Percentiles rank a stretch among this genome's conserved stretches.
phyloP scores from a whole-genome alignment of 768 basidiomycete species.

The Tephrocybe sp. region DNA sequence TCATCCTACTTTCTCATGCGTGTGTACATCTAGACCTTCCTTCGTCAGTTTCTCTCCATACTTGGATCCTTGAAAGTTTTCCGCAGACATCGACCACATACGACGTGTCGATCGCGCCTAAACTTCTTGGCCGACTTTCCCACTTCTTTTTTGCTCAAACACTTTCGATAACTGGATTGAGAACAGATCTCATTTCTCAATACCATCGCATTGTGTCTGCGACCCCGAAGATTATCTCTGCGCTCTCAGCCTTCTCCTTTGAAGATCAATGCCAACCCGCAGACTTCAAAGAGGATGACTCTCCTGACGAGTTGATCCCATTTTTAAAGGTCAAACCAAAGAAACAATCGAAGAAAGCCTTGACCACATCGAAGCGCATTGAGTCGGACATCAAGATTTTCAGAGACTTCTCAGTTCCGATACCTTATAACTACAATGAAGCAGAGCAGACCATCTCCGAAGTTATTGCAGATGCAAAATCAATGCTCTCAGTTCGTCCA shows the following conservation, averaged over 20 bases:
- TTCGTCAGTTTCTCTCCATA: constrained; percentile 14
- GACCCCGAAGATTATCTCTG: no score
- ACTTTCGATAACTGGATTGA: not conserved
- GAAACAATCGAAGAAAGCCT: no score
- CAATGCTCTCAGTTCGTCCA: constrained; percentile 18
- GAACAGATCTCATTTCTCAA: not conserved
- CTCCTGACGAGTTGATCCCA: no score
- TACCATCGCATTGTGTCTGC: constrained; percentile 16
- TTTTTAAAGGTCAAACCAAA: no score
- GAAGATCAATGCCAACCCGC: no score
- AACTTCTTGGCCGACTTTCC: constrained; percentile 9
- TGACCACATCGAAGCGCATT: no score
- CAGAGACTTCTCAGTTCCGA: no score
- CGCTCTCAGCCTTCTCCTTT: no score
- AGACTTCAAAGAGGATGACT: no score
- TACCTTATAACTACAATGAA: no score
- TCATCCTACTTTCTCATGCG: constrained; percentile 10
- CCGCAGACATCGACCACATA: constrained; percentile 19
- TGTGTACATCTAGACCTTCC: constrained; percentile 15
- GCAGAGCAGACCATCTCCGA: no score
- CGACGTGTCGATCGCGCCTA: constrained; percentile 11
- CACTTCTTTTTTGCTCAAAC: constrained; percentile 6
- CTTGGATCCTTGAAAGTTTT: constrained; percentile 32
- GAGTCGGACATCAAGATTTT: no score
- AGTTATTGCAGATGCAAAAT: constrained; percentile 17